Conservation (phyloP, 768 basidiomycete species). For the Panus rudis region DNA sequence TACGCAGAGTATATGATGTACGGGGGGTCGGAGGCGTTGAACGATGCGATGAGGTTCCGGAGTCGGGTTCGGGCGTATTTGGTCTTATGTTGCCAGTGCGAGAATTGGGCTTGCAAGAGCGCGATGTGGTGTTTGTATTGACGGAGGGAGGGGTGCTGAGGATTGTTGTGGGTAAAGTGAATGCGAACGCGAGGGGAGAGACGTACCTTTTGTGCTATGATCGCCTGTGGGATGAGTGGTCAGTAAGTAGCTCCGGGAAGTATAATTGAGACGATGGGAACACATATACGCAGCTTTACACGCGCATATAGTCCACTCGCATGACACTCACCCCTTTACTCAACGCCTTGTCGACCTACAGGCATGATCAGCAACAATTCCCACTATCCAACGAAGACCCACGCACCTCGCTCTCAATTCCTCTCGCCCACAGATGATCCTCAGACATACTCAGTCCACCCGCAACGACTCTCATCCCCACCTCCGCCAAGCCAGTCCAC, state of each 20-base stretch:
- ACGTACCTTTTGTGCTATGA: conserved; percentile 53
- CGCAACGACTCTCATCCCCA: conserved; percentile 51
- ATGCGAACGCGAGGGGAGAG: background rate
- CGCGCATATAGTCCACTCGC: background rate
- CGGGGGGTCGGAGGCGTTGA: conserved; percentile 41
- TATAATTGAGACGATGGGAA: background rate
- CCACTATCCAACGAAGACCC: background rate
- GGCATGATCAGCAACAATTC: background rate
- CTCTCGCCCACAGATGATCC: conserved; percentile 39
- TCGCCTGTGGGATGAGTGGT: conserved; percentile 13
- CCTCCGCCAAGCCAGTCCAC: conserved; percentile 63
- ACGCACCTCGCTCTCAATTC: conserved; percentile 48
- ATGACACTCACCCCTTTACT: conserved; percentile 55
- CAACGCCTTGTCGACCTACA: conserved; percentile 54
- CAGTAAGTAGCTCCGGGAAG: conserved; percentile 19
- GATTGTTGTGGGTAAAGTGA: conserved; percentile 4
- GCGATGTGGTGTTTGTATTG: conserved; percentile 53
- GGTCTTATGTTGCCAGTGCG: conserved; percentile 41
- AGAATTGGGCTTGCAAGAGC: conserved; percentile 55
- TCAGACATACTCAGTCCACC: conserved; percentile 34
- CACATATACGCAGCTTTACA: background rate
- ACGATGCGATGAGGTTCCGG: conserved; percentile 44
- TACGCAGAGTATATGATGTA: conserved; percentile 49
- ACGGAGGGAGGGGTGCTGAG: conserved; percentile 59
- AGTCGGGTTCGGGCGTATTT: conserved; percentile 58